A percentile compares a stretch with the other conserved stretches of the same genome.
phyloP scores from a whole-genome alignment of 768 basidiomycete genomes.

The Trichaptum fuscoviolaceum region DNA sequence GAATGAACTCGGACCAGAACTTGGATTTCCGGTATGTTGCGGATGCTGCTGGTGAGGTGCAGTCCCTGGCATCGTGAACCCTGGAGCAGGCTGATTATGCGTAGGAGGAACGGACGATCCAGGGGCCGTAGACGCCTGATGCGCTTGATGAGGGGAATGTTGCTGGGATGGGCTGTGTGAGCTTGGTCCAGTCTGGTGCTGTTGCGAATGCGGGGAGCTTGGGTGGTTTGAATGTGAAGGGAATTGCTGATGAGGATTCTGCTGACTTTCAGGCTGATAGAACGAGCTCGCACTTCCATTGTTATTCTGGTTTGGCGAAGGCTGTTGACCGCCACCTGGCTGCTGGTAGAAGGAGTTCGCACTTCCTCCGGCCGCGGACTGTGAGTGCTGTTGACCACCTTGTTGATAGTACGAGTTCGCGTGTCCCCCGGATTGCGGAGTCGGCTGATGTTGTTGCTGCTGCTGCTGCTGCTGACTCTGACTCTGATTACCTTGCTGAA shows the following conservation, averaged over 20 bases:
- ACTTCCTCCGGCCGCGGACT: background rate
- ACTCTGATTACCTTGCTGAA: background rate
- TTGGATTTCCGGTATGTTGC: background rate
- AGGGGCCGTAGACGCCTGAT: background rate
- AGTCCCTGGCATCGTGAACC: background rate
- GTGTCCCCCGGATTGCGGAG: background rate
- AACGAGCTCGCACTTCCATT: background rate
- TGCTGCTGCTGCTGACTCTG: background rate
- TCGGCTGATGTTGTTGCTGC: background rate
- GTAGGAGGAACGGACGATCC: background rate
- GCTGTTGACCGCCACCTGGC: background rate
- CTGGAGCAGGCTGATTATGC: background rate
- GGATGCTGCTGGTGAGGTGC: background rate
- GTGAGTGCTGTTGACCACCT: background rate
- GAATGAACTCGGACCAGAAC: background rate
- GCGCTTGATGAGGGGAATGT: background rate
- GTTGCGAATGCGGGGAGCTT: background rate
- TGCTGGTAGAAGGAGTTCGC: background rate
- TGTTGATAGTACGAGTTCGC: background rate
- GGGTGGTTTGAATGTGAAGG: background rate
- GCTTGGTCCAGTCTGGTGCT: background rate
- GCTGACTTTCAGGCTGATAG: background rate
- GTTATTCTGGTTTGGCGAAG: background rate
- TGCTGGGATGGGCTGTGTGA: background rate
- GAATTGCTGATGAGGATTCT: background rate